These are phyloP conservation scores for Pholiota conissans DNA, from an alignment of 768 basidiomycete species.

Conservation along the genomic window DNA sequence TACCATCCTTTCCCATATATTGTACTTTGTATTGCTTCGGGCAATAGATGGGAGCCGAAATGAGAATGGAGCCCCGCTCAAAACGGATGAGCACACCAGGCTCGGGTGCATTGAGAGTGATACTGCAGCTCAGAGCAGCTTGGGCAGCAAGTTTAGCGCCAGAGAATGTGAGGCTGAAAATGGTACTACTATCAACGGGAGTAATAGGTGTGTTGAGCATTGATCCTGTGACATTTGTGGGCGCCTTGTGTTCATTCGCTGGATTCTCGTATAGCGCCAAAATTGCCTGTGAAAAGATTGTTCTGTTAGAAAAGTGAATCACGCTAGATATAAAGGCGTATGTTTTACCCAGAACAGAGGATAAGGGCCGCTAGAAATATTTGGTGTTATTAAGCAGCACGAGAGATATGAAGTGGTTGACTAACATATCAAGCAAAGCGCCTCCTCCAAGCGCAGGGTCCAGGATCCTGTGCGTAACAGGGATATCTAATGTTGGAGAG, in stretches of 20 bases:
- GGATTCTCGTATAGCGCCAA: constrained; percentile 79
- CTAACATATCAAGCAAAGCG: constrained; percentile 81
- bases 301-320: background rate
- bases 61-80: constrained; percentile 66
- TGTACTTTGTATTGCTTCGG: constrained; percentile 67
- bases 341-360: constrained; percentile 72
- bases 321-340: background rate
- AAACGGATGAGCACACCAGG: constrained; percentile 72
- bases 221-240: constrained; percentile 60
- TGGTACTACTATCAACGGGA: constrained; percentile 76
- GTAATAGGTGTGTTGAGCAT: constrained; percentile 81
- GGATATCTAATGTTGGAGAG: constrained; percentile 45
- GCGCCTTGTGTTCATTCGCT: constrained; percentile 58
- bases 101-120: constrained; percentile 46
- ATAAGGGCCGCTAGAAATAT: constrained; percentile 65
- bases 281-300: constrained; percentile 55
- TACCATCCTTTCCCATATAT: constrained; percentile 51
- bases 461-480: constrained; percentile 72
- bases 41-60: constrained; percentile 66
- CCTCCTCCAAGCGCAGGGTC: constrained; percentile 83
- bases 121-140: constrained; percentile 71
- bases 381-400: background rate
- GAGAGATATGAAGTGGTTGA: constrained; percentile 3
- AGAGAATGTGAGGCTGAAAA: constrained; percentile 71
- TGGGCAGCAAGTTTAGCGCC: constrained; percentile 63